Conservation (phyloP, 805 yeast genomes). For the Cephaloascus albidus region DNA sequence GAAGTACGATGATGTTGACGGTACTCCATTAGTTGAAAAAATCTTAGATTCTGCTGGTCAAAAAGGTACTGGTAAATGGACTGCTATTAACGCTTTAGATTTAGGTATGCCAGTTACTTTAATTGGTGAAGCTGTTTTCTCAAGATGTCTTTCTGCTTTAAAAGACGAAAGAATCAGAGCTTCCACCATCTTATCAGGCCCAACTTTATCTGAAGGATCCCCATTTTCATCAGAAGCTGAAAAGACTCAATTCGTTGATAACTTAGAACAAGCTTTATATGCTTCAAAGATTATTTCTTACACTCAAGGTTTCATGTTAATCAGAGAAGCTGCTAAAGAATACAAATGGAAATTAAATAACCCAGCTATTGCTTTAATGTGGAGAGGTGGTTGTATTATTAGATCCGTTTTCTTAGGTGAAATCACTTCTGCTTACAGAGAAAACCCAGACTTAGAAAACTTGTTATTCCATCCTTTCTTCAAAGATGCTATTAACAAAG, state of each 20-base stretch:
- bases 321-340: conserved; percentile 96
- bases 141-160: conserved; percentile 91
- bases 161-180: conserved; percentile 89
- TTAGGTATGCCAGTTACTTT: conserved; percentile 97
- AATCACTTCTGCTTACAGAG: conserved; percentile 93
- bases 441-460: conserved; percentile 89
- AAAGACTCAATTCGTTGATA: conserved; percentile 78
- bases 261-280: conserved; percentile 94
- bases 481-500: conserved; percentile 82
- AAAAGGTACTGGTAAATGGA: conserved; percentile 99
- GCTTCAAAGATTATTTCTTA: conserved; percentile 98
- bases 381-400: conserved; percentile 99
- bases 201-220: conserved; percentile 52
- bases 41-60: conserved; percentile 96
- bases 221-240: conserved; percentile 21
- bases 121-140: conserved; percentile 97
- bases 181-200: conserved; percentile 71
- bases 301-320: conserved; percentile 99
- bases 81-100: conserved; percentile 96
- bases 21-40: conserved; percentile 91
- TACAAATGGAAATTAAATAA: conserved; percentile 96
- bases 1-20: conserved; percentile 82
- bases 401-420: conserved; percentile 97
- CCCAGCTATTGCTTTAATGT: conserved; percentile 98
- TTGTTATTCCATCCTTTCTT: conserved; percentile 93